phyloP scores from a whole-genome alignment of 1,284 basidiomycete species.

The Psilocybe mexicana region DNA sequence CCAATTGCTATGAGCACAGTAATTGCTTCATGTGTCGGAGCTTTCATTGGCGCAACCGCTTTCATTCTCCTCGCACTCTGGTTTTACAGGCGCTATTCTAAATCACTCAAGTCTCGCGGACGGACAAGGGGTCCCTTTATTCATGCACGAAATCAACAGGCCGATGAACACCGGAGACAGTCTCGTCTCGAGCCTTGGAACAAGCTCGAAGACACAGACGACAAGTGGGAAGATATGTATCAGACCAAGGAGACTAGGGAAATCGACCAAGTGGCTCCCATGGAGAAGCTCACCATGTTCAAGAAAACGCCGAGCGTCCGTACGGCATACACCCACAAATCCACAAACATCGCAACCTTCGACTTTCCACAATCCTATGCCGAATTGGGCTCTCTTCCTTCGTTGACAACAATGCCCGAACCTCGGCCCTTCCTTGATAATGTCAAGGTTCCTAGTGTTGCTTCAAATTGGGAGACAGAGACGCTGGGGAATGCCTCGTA shows the following conservation, averaged over 20 bases:
- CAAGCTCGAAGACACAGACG: conserved; percentile 48
- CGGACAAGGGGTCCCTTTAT: conserved; percentile 25
- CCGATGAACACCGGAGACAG: conserved; percentile 38
- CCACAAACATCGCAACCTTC: conserved; percentile 36
- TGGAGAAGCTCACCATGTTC: conserved; percentile 67
- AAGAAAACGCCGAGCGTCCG: conserved; percentile 61
- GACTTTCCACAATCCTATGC: conserved; percentile 45
- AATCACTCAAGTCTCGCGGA: conserved; percentile 29
- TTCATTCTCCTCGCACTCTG: conserved; percentile 48
- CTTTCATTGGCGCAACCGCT: conserved; percentile 44
- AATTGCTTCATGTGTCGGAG: conserved; percentile 52
- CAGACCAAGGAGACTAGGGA: conserved; percentile 38
- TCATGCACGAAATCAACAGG: conserved; percentile 34
- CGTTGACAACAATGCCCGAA: conserved; percentile 45
- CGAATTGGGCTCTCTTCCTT: conserved; percentile 55
- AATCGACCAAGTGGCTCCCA: conserved; percentile 40
- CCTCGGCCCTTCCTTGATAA: conserved; percentile 45
- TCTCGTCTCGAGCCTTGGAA: conserved; percentile 47
- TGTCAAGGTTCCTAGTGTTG: conserved; percentile 27
- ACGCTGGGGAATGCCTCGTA: conserved; percentile 50
- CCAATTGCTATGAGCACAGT: conserved; percentile 50
- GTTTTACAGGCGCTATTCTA: conserved; percentile 47
- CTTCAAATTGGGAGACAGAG: conserved; percentile 52
- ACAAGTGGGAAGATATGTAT: conserved; percentile 44
- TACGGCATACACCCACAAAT: conserved; percentile 46